These are phyloP conservation scores for Eurotiales sp. DNA, from an alignment of 2,329 filamentous ascomycete genomes.

Conservation along the genomic window DNA sequence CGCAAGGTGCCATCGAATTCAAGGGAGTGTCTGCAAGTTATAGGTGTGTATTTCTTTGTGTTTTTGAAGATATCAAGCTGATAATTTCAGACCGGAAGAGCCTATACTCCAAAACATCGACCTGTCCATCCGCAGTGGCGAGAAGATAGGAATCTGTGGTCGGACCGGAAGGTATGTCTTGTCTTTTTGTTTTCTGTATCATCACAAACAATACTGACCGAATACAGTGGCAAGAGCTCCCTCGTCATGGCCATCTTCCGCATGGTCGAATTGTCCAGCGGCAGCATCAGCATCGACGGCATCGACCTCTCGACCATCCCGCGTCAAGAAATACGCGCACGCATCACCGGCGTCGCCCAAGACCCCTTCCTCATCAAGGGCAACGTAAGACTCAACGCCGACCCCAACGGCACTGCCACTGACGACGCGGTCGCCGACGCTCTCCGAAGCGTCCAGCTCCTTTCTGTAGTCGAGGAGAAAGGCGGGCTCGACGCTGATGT, in stretches of 20 bases:
- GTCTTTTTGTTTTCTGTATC: background rate
- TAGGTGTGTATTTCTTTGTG: conserved; percentile 25
- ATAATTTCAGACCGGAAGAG: conserved; percentile 19
- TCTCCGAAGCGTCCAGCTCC: conserved; percentile 36
- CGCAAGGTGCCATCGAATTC: conserved; percentile 42
- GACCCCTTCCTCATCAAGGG: conserved; percentile 42
- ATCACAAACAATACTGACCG: background rate
- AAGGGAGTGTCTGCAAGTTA: conserved; percentile 44
- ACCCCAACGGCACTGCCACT: conserved; percentile 30
- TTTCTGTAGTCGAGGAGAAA: conserved; percentile 34
- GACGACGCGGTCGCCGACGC: conserved; percentile 35
- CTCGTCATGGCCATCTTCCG: conserved; percentile 41
- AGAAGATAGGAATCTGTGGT: conserved; percentile 41
- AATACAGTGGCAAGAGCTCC: conserved; percentile 40
- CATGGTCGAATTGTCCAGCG: conserved; percentile 39
- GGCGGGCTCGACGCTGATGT: conserved; percentile 43
- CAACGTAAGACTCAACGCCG: conserved; percentile 36
- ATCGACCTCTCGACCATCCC: conserved; percentile 39
- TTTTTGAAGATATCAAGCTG: too few relatives aligned
- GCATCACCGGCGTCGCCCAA: conserved; percentile 43
- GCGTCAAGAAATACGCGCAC: conserved; percentile 36
- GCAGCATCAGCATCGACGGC: conserved; percentile 42
- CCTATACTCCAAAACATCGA: conserved; percentile 46
- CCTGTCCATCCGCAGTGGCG: conserved; percentile 41
- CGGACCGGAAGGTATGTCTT: conserved; percentile 28